Base-by-base conservation (phyloP, 2,329 filamentous ascomycete genomes). In the Pseudogymnoascus pannorum region DNA sequence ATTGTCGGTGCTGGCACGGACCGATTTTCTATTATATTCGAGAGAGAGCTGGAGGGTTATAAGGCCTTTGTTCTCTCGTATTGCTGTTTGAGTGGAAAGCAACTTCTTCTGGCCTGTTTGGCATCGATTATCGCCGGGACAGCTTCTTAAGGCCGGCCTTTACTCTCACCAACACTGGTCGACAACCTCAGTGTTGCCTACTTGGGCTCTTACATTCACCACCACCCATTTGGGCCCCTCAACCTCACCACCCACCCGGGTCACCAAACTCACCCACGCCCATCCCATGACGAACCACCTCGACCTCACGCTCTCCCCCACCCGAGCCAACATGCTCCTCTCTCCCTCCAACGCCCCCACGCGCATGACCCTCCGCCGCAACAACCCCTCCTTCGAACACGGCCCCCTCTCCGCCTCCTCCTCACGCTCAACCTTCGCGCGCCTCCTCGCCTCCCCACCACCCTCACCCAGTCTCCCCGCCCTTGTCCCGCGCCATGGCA, bases 391-490 rank as follows among this genome's bases (percentile, higher is more conserved):
- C 62, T 75, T 78, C 64, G 82, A 86, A 66, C 80, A 73, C 69
- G 77, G 72, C 0, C 80, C 82, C 5, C 69, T 82, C 8, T 87
- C 83, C 22, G 83, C 83, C 58, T 87, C 79, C 24, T 87, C 80
- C 33, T 85, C 84, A 16, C 77, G 83, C 54, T 87, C 87, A 73
- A 84, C 76, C 72, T 86, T 88, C 74, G 86, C 86, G 68, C 84
- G 89, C 65, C 79, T 89, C 38, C 76, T 87, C 67, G 86, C 84
- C 72, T 86, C 83, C 24, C 89, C 87, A 24, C 87, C 87, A 3
- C 82, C 82, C 33, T 93, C 87, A 1, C 88, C 87, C 2, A 83
- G 84, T 65, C 81, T 92, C 58, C 89, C 87, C 11, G 85, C 84
- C 12, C 79, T 89, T 60, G 77, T 88, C 35, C 85, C 85, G 12